These are phyloP conservation scores for Candida labiduridarum DNA, from an alignment of 1,139 yeast species.

Conservation along the genomic window DNA sequence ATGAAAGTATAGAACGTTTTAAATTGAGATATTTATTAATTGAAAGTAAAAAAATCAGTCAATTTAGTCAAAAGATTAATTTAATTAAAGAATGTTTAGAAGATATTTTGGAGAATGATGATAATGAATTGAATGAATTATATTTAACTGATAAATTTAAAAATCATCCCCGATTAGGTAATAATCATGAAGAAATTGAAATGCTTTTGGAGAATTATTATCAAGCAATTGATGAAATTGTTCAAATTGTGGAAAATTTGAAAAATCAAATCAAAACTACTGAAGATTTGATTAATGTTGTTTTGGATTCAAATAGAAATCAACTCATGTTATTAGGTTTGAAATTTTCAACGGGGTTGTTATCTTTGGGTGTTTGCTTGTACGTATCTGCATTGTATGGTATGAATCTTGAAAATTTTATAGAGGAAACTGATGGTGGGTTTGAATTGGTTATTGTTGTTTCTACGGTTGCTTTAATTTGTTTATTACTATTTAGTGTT, in stretches of 20 bases:
- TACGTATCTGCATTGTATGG: constrained; percentile 49
- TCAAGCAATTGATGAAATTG: constrained; percentile 47
- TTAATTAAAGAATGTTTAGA: constrained; percentile 44
- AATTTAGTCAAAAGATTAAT: constrained; percentile 45
- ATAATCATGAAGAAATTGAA: constrained; percentile 47
- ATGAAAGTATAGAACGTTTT: constrained; percentile 41
- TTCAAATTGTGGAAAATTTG: constrained; percentile 46
- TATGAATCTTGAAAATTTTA: constrained; percentile 83
- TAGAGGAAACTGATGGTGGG: constrained; percentile 69
- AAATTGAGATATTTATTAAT: constrained; percentile 44
- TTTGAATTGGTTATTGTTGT: constrained; percentile 36
- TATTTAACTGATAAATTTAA: constrained; percentile 35
- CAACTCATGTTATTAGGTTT: constrained; percentile 50
- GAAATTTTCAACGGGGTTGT: constrained; percentile 43
- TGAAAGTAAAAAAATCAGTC: constrained; percentile 47
- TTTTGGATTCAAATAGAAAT: constrained; percentile 49
- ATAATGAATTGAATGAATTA: constrained; percentile 39
- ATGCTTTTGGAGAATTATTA: constrained; percentile 46
- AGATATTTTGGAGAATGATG: constrained; percentile 43
- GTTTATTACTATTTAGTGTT: constrained; percentile 30
- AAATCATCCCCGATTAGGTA: constrained; percentile 28
- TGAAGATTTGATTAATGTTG: constrained; percentile 49
- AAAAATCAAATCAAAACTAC: constrained; percentile 47
- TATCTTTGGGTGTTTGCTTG: constrained; percentile 42
- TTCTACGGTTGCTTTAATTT: constrained; percentile 29